These are phyloP conservation scores for Lagenidium giganteum DNA, from an alignment of 352 stramenopile species.

Conservation along the genomic window DNA sequence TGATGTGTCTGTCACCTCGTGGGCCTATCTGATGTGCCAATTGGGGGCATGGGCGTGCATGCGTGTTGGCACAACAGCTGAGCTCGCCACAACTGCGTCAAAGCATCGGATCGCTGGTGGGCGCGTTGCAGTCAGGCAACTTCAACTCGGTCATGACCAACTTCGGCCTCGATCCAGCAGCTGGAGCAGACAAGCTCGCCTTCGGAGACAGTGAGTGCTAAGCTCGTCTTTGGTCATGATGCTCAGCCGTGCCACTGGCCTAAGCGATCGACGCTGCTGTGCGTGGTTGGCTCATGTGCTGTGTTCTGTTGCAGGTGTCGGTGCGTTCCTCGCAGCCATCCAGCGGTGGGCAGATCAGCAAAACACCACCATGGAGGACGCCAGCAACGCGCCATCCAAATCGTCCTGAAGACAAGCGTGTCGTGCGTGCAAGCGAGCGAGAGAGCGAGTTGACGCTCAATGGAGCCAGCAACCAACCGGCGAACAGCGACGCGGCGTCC, in stretches of 20 bases:
- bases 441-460: too few relatives aligned
- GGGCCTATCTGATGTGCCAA: background rate
- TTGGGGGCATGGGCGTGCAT: background rate
- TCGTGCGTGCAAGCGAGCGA: too few relatives aligned
- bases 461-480: too few relatives aligned
- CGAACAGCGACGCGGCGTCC: too few relatives aligned
- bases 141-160: constrained; percentile 89
- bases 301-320: constrained; percentile 38
- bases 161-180: constrained; percentile 81
- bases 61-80: constrained; percentile 26
- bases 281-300: too few relatives aligned
- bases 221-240: background rate
- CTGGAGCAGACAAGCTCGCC: constrained; percentile 72
- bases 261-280: too few relatives aligned
- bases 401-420: too few relatives aligned
- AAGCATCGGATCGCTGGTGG: constrained; percentile 80
- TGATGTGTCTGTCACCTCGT: background rate
- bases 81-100: constrained; percentile 86
- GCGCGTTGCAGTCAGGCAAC: constrained; percentile 84
- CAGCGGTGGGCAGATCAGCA: constrained; percentile 73
- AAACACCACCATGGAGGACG: constrained; percentile 38
- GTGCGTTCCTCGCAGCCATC: constrained; percentile 70
- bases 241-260: too few relatives aligned
- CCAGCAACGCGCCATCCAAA: too few relatives aligned
- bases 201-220: constrained; percentile 70